Conservation (phyloP, 192 early-diverging fungal species). For the Backusella luteola region DNA sequence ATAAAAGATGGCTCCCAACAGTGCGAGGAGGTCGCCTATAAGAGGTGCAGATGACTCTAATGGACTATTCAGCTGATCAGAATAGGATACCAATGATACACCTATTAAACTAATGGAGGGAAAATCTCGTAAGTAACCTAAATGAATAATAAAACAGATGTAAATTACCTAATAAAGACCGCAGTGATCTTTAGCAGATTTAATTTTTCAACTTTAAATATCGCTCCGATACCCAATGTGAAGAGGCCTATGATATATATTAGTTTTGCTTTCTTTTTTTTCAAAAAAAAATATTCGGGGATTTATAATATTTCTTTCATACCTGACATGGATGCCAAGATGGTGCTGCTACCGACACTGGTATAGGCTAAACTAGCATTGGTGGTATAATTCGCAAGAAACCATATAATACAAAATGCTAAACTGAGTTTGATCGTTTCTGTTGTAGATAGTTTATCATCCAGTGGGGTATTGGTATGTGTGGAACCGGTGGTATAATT, state of each 20-base stretch:
- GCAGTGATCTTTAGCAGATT: slow-evolving; percentile 53
- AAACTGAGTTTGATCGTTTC: slow-evolving; percentile 63
- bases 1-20: slow-evolving; percentile 75
- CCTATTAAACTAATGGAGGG: slow-evolving; percentile 51
- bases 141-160: neutral
- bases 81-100: slow-evolving; percentile 61
- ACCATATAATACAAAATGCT: slow-evolving; percentile 80
- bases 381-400: slow-evolving; percentile 70
- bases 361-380: slow-evolving; percentile 77
- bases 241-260: slow-evolving; percentile 51
- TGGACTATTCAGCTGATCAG: slow-evolving; percentile 39
- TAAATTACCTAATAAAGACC: slow-evolving; percentile 53
- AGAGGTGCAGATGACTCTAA: slow-evolving; percentile 28
- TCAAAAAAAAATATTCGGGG: neutral
- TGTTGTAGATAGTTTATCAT: slow-evolving; percentile 15
- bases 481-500: neutral
- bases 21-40: slow-evolving; percentile 67
- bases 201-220: slow-evolving; percentile 60
- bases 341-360: slow-evolving; percentile 72
- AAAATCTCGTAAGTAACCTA: neutral
- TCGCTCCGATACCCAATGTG: slow-evolving; percentile 68
- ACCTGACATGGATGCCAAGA: slow-evolving; percentile 72
- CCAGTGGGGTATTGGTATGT: neutral
- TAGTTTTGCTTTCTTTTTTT: neutral
- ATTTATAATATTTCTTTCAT: neutral